phyloP scores from a whole-genome alignment of 129 eudicot species.

The Cynara cardunculus region DNA sequence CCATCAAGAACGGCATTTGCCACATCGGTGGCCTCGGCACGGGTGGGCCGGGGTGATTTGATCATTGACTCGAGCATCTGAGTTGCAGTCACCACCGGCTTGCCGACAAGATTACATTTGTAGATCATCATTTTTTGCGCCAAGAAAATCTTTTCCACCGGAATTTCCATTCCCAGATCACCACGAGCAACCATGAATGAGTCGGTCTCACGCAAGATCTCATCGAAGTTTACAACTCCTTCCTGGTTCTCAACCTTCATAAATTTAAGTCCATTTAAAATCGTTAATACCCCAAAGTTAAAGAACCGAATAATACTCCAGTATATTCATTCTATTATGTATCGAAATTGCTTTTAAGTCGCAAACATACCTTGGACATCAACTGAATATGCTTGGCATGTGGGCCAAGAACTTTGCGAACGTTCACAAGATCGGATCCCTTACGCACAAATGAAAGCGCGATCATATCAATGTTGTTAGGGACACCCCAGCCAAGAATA shows the following conservation, averaged over 20 bases:
- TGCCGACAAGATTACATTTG: conserved; percentile 79
- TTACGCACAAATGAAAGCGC: conserved; percentile 77
- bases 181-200: conserved; percentile 92
- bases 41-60: conserved; percentile 80
- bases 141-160: conserved; percentile 79
- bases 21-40: conserved; percentile 82
- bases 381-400: conserved; percentile 63
- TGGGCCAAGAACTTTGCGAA: conserved; percentile 66
- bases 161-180: conserved; percentile 86
- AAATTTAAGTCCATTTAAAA: not conserved
- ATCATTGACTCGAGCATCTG: conserved; percentile 92
- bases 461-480: conserved; percentile 76
- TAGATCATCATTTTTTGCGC: conserved; percentile 91
- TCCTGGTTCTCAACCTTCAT: conserved; percentile 83
- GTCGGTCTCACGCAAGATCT: conserved; percentile 74
- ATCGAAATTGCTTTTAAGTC: too few species aligned
- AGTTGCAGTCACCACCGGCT: conserved; percentile 81
- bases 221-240: conserved; percentile 82
- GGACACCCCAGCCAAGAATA: conserved; percentile 76
- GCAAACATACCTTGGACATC: conserved; percentile 78
- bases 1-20: conserved; percentile 90
- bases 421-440: conserved; percentile 78
- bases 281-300: not conserved
- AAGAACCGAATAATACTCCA: not conserved
- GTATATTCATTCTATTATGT: too few species aligned